phyloP scores from a whole-genome alignment of 352 stramenopile species.

The Thalassiosira mediterranea region DNA sequence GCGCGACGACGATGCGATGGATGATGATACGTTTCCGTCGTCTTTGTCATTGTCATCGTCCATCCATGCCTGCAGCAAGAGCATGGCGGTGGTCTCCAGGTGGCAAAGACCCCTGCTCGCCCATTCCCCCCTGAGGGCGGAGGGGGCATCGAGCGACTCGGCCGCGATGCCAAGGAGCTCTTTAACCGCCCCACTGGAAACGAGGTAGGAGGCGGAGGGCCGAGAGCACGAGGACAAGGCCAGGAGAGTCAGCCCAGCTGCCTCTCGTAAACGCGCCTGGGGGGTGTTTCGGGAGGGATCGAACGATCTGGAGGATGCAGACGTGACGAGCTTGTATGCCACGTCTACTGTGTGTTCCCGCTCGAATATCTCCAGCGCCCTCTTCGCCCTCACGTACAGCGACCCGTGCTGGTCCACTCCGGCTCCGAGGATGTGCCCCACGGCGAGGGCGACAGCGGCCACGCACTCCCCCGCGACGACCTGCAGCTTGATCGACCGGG shows the following conservation, averaged over 20 bases:
- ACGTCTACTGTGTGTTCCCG: slow-evolving; percentile 64
- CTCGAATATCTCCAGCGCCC: slow-evolving; percentile 53
- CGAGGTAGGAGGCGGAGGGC: slow-evolving; percentile 24
- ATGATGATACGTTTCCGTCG: not conserved
- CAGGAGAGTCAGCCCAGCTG: slow-evolving; percentile 64
- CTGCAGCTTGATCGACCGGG: slow-evolving; percentile 35
- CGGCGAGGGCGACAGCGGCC: slow-evolving; percentile 37
- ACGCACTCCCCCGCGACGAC: slow-evolving; percentile 34
- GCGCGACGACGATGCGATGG: slow-evolving; percentile 31
- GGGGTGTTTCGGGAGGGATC: slow-evolving; percentile 64
- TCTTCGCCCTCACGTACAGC: slow-evolving; percentile 12
- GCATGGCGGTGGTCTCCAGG: slow-evolving; percentile 58
- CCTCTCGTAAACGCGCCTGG: slow-evolving; percentile 61
- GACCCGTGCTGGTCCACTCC: not conserved
- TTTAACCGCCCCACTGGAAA: slow-evolving; percentile 36
- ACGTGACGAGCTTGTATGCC: slow-evolving; percentile 60
- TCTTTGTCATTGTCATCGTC: slow-evolving; percentile 8
- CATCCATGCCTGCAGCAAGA: slow-evolving; percentile 72
- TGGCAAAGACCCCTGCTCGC: slow-evolving; percentile 66
- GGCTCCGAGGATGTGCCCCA: slow-evolving; percentile 22
- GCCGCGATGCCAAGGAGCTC: slow-evolving; percentile 30
- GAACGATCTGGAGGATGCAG: slow-evolving; percentile 62
- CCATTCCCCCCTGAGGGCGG: slow-evolving; percentile 61
- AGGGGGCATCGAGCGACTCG: slow-evolving; percentile 49
- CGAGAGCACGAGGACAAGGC: slow-evolving; percentile 65